Percentiles rank a stretch among this genome's conserved stretches.
These are phyloP conservation scores for Novymonas esmeraldas DNA, from an alignment of 208 protist species.

Conservation along the genomic window DNA sequence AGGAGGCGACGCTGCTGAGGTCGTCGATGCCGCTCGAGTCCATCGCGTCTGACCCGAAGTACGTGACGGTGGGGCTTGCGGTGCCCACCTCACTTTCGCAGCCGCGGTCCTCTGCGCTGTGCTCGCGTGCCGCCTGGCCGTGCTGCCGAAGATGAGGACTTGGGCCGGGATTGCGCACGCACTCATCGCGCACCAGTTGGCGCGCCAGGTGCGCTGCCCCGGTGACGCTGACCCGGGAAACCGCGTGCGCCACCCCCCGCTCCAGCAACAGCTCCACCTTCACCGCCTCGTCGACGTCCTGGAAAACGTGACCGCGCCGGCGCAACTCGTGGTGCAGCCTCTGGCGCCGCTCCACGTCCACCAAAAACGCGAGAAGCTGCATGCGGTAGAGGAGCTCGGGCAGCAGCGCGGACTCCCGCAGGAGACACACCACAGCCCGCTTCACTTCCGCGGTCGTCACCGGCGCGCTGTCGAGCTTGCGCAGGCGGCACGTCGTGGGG, in stretches of 20 bases:
- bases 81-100: background rate
- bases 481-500: conserved; percentile 58
- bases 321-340: conserved; percentile 63
- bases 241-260: conserved; percentile 44
- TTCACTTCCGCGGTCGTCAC: conserved; percentile 54
- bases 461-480: conserved; percentile 59
- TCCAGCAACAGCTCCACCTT: conserved; percentile 43
- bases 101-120: too few relatives aligned
- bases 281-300: conserved; percentile 21
- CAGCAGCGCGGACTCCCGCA: conserved; percentile 61
- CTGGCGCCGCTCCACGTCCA: conserved; percentile 50
- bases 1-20: conserved; percentile 26
- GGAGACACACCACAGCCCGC: conserved; percentile 48
- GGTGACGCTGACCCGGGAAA: conserved; percentile 35
- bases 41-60: conserved; percentile 15
- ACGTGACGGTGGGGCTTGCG: conserved; percentile 17
- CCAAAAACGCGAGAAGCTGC: conserved; percentile 59
- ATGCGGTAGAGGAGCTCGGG: conserved; percentile 66
- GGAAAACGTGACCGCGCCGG: conserved; percentile 44
- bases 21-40: conserved; percentile 18
- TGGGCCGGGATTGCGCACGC: background rate
- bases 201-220: conserved; percentile 55
- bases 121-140: background rate
- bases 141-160: too few relatives aligned
- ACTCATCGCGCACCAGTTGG: conserved; percentile 46